Base-by-base conservation (phyloP, 2,329 filamentous ascomycete genomes). In the Fonsecaea erecta region DNA sequence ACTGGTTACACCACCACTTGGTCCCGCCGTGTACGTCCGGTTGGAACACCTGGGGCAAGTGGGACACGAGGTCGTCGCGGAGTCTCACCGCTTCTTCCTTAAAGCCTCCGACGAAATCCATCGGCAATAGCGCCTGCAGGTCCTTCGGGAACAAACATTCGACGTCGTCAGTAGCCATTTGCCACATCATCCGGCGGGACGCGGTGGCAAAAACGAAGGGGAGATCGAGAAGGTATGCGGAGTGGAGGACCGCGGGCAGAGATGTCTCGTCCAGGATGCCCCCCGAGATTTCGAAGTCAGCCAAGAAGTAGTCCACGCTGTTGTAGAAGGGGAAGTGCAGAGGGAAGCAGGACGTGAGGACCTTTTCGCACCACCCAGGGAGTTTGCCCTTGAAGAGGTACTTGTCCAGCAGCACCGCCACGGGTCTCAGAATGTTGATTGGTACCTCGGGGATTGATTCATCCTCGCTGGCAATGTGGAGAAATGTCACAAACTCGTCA, bases 171-270 rank as follows among this genome's bases (percentile, higher is more conserved):
- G n/a, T 7, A 2, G 55, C 1, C 37, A 32, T 16, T 6, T 18
- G 37, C 55, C 55, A 58, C 55, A 58, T 58, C 21, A 40, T 58
- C 9, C 26, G 34, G 2, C 55, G 37, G 9, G 55, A 58, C n/a
- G 55, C 55, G 6, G 21, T 58, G 12, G 55, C 55, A 32, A 58
- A 58, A 2, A 46, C 28, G 6, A 5, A 14, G 3, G 35, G 28
- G 6, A 58, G 32, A 18, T 58, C 32, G 37, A 58, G 37, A 2
- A 58, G 26, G n/a, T 58, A 58, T 18, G 55, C 34, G 1, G 3
- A 30, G 14, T 46, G 55, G 24, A 58, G 37, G n/a, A 48, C 2
- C 12, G 24, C 5, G 18, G 12, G 32, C 14, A 34, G 11, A n/a
- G 14, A 4, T 12, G 11, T 21, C 11, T 2, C 24, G 35, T 6